Base-by-base conservation (phyloP, 352 stramenopile species). In the Phytophthora fragariaefolia region DNA sequence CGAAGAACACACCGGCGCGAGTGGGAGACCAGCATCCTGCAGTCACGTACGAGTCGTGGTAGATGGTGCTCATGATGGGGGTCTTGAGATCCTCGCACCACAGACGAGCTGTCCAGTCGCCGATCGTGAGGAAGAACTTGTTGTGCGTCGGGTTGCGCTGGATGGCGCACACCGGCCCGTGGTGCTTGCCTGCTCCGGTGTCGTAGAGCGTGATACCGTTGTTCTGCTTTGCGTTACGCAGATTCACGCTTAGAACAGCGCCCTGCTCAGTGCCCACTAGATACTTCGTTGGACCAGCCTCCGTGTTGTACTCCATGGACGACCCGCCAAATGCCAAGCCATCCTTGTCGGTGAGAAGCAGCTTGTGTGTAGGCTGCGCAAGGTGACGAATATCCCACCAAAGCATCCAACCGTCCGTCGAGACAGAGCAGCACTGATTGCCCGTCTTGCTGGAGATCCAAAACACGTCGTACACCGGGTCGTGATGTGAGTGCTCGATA, bases 71-170 rank as follows among this genome's bases (percentile, higher is more conserved):
- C 87, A 99, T 98, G 74, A 99, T 99, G 10, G 97, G 97, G 32
- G 95, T 98, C 72, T 98, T 98, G 48, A 99, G 75, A 68, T 99
- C 97, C 50, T 99, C 97, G 57, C 93, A 97, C 97, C 97, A 99
- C 53, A 99, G 87, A 23, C 92, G 83, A 47, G 97, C 95, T 13
- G 95, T 98, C 97, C 97, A 99, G 78, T 99, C 97, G 17, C 97
- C 97, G 26, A 99, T 93, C 12, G 96, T 99, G 78, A 99, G 90
- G 79, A 99, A 99, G 67, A 98, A 99, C 71, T 99, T 99, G 77
- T 96, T 98, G 71, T 99, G 93, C n/a, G 88, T 97, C 32, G 97
- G 97, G 68, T 99, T 99, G 23, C 97, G 87, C 74, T 98, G 93
- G 71, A 99, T 98, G 38, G 83, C 90, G 67, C 95, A 98, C 67